Evolutionary conservation across 2,329 filamentous ascomycete genomes (phyloP).

Genomic region (Fusarium ambrosium): DNA sequence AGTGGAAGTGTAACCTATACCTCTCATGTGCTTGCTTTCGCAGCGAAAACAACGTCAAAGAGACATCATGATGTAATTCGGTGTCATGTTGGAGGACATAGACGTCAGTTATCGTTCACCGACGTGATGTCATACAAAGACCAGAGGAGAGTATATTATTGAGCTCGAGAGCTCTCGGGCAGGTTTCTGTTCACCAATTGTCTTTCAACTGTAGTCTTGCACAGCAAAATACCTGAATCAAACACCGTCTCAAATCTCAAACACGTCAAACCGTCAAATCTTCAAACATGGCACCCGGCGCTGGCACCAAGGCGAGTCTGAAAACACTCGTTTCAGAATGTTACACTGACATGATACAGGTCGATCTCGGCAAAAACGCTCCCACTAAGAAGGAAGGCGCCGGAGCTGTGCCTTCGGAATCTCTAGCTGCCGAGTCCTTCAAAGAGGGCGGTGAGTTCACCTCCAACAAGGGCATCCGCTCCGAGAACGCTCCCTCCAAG

Average conservation of each 20-base stretch:
- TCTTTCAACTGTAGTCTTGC: neutral
- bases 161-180: constrained; percentile 12
- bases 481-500: constrained; percentile 36
- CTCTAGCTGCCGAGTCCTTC: constrained; percentile 81
- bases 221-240: neutral
- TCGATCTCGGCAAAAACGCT: constrained; percentile 61
- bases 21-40: constrained; percentile 7
- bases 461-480: constrained; percentile 65
- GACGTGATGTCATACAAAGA: constrained; percentile 38
- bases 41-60: constrained; percentile 10
- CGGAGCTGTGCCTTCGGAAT: constrained; percentile 75
- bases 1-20: constrained; percentile 6
- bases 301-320: constrained; percentile 43
- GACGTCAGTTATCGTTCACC: constrained; percentile 23
- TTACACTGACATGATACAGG: constrained; percentile 52
- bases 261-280: constrained; percentile 34
- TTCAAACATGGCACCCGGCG: constrained; percentile 27
- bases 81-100: constrained; percentile 34
- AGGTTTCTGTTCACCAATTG: neutral
- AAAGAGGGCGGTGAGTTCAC: constrained; percentile 71
- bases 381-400: constrained; percentile 70
- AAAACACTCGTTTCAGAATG: neutral
- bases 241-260: neutral
- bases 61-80: constrained; percentile 40
- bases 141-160: constrained; percentile 27